These are phyloP conservation scores for Botrytis elliptica DNA, from an alignment of 2,329 filamentous ascomycete species.

Conservation along the genomic window DNA sequence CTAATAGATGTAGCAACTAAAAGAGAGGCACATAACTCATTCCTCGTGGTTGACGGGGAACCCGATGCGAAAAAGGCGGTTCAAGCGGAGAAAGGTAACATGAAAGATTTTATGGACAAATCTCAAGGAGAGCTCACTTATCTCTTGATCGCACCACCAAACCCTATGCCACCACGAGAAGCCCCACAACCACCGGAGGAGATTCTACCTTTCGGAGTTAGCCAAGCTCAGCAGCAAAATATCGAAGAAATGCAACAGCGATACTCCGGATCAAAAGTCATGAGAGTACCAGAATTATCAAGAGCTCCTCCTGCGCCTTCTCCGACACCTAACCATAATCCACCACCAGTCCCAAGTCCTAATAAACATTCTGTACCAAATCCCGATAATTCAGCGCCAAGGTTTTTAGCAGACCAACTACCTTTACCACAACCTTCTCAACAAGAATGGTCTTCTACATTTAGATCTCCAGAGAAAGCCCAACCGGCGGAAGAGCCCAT, in stretches of 20 bases:
- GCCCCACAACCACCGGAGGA: constrained; percentile 61
- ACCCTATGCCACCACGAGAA: constrained; percentile 63
- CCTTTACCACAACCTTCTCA: constrained; percentile 44
- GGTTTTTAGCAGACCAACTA: constrained; percentile 51
- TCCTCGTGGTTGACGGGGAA: constrained; percentile 48
- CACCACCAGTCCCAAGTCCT: constrained; percentile 47
- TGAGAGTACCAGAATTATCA: constrained; percentile 50
- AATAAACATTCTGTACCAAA: constrained; percentile 43
- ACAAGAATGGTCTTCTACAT: constrained; percentile 40
- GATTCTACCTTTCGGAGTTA: constrained; percentile 49
- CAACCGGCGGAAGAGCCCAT: constrained; percentile 52
- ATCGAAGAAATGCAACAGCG: constrained; percentile 38
- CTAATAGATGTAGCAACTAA: constrained; percentile 3
- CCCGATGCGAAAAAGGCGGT: constrained; percentile 42
- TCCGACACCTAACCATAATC: constrained; percentile 58
- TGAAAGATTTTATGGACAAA: constrained; percentile 64
- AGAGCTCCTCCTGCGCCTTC: constrained; percentile 45
- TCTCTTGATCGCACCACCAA: constrained; percentile 65
- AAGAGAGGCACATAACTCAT: constrained; percentile 37
- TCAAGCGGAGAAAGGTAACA: constrained; percentile 49
- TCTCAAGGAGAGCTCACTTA: constrained; percentile 65
- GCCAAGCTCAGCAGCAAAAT: constrained; percentile 41
- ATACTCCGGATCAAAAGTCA: constrained; percentile 54
- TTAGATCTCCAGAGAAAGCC: constrained; percentile 35
- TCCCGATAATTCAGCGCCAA: constrained; percentile 50